Evolutionary conservation across 768 basidiomycete genomes (phyloP).

Genomic region (Podaxis pistillaris): DNA sequence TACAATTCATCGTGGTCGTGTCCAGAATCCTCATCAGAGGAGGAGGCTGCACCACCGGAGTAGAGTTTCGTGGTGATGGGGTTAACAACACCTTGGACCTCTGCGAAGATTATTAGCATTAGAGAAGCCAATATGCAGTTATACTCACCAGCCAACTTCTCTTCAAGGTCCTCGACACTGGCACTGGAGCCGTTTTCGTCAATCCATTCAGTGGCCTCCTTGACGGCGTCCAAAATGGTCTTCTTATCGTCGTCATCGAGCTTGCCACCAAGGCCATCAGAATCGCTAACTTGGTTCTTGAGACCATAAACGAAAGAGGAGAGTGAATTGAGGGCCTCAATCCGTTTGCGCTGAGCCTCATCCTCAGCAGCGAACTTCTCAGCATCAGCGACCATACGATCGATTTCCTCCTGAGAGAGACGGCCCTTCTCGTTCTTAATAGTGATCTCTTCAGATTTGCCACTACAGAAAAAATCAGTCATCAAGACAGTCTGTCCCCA

Average conservation of each 20-base stretch:
- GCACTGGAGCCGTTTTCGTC: constrained; percentile 80
- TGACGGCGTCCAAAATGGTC: constrained; percentile 75
- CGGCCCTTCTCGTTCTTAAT: constrained; percentile 97
- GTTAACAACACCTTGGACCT: constrained; percentile 72
- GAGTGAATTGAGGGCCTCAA: constrained; percentile 81
- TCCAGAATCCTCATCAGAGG: constrained; percentile 38
- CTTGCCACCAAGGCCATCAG: constrained; percentile 91
- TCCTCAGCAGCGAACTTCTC: constrained; percentile 88
- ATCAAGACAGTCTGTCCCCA: not conserved
- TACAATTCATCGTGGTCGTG: constrained; percentile 50
- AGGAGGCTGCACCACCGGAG: constrained; percentile 32
- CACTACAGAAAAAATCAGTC: constrained; percentile 37
- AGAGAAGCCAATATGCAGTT: not conserved
- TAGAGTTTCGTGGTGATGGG: constrained; percentile 89
- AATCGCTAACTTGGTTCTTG: constrained; percentile 83
- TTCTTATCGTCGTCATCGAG: constrained; percentile 79
- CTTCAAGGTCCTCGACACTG: constrained; percentile 85
- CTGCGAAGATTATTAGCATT: constrained; percentile 23
- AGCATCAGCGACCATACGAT: constrained; percentile 93
- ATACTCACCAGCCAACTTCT: constrained; percentile 66
- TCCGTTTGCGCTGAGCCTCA: constrained; percentile 75
- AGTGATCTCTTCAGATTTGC: constrained; percentile 86
- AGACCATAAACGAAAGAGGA: constrained; percentile 84
- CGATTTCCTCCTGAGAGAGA: constrained; percentile 85
- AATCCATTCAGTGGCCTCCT: constrained; percentile 91